Conservation (phyloP, 2,329 filamentous ascomycete species). For the Penicillium psychrosexuale region DNA sequence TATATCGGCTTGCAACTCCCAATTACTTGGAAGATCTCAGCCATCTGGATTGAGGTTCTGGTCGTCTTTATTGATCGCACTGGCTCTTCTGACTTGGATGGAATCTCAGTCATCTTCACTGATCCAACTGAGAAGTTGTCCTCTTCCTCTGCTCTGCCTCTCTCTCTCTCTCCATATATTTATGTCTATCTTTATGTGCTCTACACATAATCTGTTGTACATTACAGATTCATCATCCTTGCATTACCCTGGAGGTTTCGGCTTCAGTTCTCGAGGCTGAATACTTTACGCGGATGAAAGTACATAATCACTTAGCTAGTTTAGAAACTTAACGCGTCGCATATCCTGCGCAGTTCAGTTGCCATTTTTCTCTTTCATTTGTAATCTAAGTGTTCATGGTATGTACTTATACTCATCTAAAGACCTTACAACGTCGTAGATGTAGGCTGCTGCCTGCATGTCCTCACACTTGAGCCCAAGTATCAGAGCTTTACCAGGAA, state of each 20-base stretch:
- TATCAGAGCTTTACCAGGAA: neutral
- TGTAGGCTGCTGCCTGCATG: neutral
- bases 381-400: neutral
- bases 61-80: slow-evolving; percentile 41
- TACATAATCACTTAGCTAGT: slow-evolving; percentile 6
- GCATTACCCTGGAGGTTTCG: neutral
- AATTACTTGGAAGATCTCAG: neutral
- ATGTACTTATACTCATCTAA: neutral
- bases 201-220: slow-evolving; percentile 6
- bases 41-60: slow-evolving; percentile 15
- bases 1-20: neutral
- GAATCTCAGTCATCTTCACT: slow-evolving; percentile 30
- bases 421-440: neutral
- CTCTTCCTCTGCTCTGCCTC: slow-evolving; percentile 3
- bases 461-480: neutral
- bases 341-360: neutral
- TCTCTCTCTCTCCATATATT: neutral
- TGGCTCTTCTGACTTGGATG: slow-evolving; percentile 13
- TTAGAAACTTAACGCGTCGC: neutral
- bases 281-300: neutral
- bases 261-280: neutral
- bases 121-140: slow-evolving; percentile 29
- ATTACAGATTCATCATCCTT: slow-evolving; percentile 4
- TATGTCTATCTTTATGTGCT: neutral
- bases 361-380: neutral